Evolutionary conservation across 208 protist species (phyloP), one percentile per base, ranked within the genome.

Genomic region (Giardia duodenalis): DNA sequence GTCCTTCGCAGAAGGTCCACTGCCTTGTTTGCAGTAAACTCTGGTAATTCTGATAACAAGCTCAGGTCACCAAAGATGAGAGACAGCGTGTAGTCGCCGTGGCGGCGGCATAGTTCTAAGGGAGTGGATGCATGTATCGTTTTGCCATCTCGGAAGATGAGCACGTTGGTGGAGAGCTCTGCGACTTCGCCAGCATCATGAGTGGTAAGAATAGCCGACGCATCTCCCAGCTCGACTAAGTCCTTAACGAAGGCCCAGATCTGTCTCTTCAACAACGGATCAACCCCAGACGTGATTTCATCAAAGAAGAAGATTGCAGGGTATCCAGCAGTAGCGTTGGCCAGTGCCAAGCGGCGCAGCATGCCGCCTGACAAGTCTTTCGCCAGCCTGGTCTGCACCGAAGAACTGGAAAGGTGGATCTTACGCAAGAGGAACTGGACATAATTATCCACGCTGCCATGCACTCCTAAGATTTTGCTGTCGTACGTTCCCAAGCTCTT

Each of bases 251-350:
- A 89, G 4, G 4, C 47, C 88, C 88, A 91, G n/a, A 91, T 91
- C 45, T 1, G 2, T 1, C 88, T n/a, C 88, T 91, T 91, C n/a
- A 91, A 1, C 2, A 91, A n/a, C 2, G 88, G 88, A 91, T 91
- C 88, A 91, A 91, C 88, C 2, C 88, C 88, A 30, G 88, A n/a
- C 2, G 88, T 47, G 4, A 91, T 30, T n/a, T 91, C 88, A 47
- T 91, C 88, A 2, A 91, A 91, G 0, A 91, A 45, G 44, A 91
- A 47, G 39, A 91, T n/a, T n/a, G n/a, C n/a, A 48, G 88, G 43
- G 4, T 89, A 4, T 19, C 88, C 46, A n/a, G n/a, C 2, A 1
- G 45, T 47, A 43, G 44, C 88, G 44, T 91, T 91, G 4, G 42
- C n/a, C 0, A 91, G 44, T 43, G 88, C 88, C 10, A 91, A 45